phyloP scores from a whole-genome alignment of 129 eudicot species.

The Tagetes erecta region DNA sequence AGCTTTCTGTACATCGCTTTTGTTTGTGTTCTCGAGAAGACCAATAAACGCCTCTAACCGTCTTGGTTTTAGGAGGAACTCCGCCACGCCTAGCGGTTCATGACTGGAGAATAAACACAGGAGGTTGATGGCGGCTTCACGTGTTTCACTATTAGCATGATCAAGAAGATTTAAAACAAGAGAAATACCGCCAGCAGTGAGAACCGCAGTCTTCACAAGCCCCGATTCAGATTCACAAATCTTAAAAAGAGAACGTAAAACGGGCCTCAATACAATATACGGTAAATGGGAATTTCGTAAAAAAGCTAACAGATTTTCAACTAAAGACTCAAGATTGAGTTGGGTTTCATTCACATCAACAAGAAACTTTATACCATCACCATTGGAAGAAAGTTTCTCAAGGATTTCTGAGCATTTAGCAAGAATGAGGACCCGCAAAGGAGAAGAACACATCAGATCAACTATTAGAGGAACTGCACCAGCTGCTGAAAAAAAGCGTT shows the following conservation, averaged over 20 bases:
- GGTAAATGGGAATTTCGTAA: conserved; percentile 42
- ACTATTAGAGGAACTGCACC: conserved; percentile 50
- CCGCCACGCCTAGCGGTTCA: conserved; percentile 63
- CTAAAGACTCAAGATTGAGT: conserved; percentile 39
- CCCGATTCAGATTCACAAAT: conserved; percentile 52
- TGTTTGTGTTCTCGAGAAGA: conserved; percentile 45
- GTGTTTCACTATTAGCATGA: conserved; percentile 52
- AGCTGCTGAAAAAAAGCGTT: conserved; percentile 41
- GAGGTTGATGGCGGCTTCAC: conserved; percentile 63
- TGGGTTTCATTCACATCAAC: conserved; percentile 40
- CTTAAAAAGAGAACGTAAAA: conserved; percentile 48
- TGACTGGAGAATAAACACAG: conserved; percentile 64
- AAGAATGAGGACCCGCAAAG: conserved; percentile 27
- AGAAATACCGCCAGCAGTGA: conserved; percentile 56
- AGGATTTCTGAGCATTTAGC: conserved; percentile 58
- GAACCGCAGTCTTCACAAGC: conserved; percentile 60
- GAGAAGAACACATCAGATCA: conserved; percentile 41
- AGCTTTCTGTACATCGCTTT: conserved; percentile 54
- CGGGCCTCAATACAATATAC: conserved; percentile 41
- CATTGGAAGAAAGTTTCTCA: conserved; percentile 52
- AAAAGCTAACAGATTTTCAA: conserved; percentile 39
- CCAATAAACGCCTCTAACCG: conserved; percentile 57
- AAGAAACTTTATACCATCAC: conserved; percentile 59
- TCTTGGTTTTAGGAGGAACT: conserved; percentile 59
- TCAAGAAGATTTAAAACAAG: conserved; percentile 53